phyloP scores from a whole-genome alignment of 2,329 filamentous ascomycete species.

The Cadophora gregata region DNA sequence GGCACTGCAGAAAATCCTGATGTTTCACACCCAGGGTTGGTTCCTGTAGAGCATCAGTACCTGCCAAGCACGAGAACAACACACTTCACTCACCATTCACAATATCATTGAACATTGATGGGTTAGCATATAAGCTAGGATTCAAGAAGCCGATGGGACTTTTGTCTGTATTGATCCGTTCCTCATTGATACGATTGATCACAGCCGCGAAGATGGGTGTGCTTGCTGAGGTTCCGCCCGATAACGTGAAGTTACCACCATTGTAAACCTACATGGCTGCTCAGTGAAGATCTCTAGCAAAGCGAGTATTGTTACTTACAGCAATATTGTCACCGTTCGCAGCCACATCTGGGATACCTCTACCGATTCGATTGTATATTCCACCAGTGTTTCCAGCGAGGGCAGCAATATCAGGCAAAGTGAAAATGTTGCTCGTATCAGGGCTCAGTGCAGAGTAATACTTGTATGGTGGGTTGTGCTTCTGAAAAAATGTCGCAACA shows the following conservation, averaged over 20 bases:
- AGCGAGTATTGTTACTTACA: no score
- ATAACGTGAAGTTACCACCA: slow-evolving; percentile 42
- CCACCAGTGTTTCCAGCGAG: slow-evolving; percentile 46
- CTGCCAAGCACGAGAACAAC: background rate
- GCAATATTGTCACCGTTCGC: slow-evolving; percentile 62
- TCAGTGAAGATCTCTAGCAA: background rate
- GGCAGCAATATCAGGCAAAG: slow-evolving; percentile 40
- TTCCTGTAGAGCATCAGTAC: background rate
- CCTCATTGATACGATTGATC: slow-evolving; percentile 57
- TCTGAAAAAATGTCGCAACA: slow-evolving; percentile 13
- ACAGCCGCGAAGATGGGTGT: slow-evolving; percentile 55
- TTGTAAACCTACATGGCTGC: background rate
- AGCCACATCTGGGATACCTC: slow-evolving; percentile 54
- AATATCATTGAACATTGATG: slow-evolving; percentile 44
- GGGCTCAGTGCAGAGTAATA: slow-evolving; percentile 30
- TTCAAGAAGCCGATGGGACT: slow-evolving; percentile 58
- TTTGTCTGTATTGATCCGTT: slow-evolving; percentile 53
- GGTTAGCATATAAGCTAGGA: slow-evolving; percentile 55
- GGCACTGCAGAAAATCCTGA: background rate
- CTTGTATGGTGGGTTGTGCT: slow-evolving; percentile 27
- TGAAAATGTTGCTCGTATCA: slow-evolving; percentile 27
- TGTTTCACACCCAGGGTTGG: background rate
- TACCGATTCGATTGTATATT: slow-evolving; percentile 20
- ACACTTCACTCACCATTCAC: slow-evolving; percentile 27
- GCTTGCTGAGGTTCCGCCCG: slow-evolving; percentile 58